Conservation (phyloP, 441 rosid species). For the Eutrema salsugineum region DNA sequence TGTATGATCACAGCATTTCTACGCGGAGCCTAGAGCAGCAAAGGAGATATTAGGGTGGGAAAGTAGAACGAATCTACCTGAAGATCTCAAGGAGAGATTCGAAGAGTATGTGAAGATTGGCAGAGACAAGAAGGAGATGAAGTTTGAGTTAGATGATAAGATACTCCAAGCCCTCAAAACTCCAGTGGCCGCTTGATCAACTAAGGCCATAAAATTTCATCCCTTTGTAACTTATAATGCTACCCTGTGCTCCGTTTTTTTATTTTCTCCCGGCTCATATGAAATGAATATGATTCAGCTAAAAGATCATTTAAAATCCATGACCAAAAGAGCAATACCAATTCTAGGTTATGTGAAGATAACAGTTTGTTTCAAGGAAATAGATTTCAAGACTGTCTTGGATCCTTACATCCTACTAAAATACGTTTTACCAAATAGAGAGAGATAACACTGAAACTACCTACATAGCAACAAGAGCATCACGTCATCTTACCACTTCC, state of each 20-base stretch:
- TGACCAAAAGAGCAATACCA: slow-evolving; percentile 1
- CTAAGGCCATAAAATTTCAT: neutral
- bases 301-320: slow-evolving; percentile 4
- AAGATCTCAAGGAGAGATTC: slow-evolving; percentile 78
- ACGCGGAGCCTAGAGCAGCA: slow-evolving; percentile 92
- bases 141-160: slow-evolving; percentile 80
- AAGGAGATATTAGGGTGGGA: slow-evolving; percentile 77
- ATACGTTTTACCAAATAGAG: slow-evolving; percentile 1
- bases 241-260: neutral
- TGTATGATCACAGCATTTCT: slow-evolving; percentile 60
- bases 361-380: neutral
- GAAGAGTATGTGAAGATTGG: slow-evolving; percentile 79
- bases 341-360: neutral
- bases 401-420: slow-evolving; percentile 17
- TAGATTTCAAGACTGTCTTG: neutral
- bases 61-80: slow-evolving; percentile 65
- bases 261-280: neutral
- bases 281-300: slow-evolving; percentile 14
- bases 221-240: slow-evolving; percentile 10
- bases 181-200: slow-evolving; percentile 50
- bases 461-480: slow-evolving; percentile 17
- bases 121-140: slow-evolving; percentile 71
- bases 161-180: slow-evolving; percentile 73
- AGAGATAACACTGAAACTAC: neutral
- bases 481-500: slow-evolving; percentile 17